Evolutionary conservation across 495 filamentous ascomycete species (phyloP), one percentile per base, ranked within the genome.

Genomic region (Diplogelasinospora grovesii): DNA sequence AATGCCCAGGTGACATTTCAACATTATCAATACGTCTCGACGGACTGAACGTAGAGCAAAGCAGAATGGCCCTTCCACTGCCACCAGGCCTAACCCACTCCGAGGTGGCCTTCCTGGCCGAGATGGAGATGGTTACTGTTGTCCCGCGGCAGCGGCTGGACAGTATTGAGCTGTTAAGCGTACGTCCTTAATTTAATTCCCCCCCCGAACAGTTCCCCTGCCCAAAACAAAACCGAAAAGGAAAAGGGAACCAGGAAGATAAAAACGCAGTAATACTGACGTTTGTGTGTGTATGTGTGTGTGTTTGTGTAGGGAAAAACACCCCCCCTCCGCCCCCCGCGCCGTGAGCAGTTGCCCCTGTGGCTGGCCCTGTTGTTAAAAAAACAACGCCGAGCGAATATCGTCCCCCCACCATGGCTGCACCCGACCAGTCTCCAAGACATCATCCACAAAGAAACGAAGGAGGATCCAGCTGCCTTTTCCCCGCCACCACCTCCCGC

Each of bases 321-420:
- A 23, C 78, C 81, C 22, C 61, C 76, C 29, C 78, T 98, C 33
- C 73, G 74, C 21, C 92, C 92, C 7, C 89, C 92, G 0, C 82
- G 88, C 48, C 81, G 89, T 50, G 75, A 82, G 42, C 63, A 81
- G 21, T 60, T 97, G 29, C 92, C 92, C 10, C 79, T 97, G 56
- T 97, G 93, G 93, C 83, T 97, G 33, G 92, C 93, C n/a, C 77
- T 97, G 35, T 82, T 96, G 39, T 82, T 98, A 37, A 96, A 98
- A 65, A 86, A 88, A 46, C 93, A 98, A 68, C 79, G 83, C 23
- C 81, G 90, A 54, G 90, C 89, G 57, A 94, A 95, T 66, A 96
- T 97, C 59, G 65, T 89, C 27, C 85, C 92, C 0, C 92, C 92
- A 0, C 61, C 84, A 36, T 98, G 92, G 92, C 78, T 98, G 8